Conservation (phyloP, 1,284 basidiomycete genomes). For the Ceratobasidium sp. region DNA sequence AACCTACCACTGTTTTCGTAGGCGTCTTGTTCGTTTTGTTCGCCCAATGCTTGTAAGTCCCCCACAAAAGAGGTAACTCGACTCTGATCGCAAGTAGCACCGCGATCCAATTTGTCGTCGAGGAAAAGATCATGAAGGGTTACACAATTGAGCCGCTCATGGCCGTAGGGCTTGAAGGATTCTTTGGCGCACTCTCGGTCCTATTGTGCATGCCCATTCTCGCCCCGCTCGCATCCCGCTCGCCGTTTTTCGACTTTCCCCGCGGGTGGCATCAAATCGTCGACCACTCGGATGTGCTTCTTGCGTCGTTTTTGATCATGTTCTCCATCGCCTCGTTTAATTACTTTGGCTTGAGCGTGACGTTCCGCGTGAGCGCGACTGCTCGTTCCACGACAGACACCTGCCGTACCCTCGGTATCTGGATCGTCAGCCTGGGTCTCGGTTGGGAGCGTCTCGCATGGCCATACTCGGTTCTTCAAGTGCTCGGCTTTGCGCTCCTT, state of each 20-base stretch:
- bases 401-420: conserved; percentile 92
- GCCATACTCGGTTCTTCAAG: conserved; percentile 85
- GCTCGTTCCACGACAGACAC: conserved; percentile 92
- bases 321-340: conserved; percentile 93
- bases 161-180: conserved; percentile 93
- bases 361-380: conserved; percentile 86
- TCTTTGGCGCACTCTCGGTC: conserved; percentile 86
- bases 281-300: conserved; percentile 76
- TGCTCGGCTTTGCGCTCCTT: conserved; percentile 86
- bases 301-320: conserved; percentile 79
- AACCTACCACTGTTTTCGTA: conserved; percentile 43
- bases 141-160: conserved; percentile 91
- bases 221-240: conserved; percentile 62
- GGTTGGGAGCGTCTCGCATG: conserved; percentile 92
- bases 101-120: conserved; percentile 92
- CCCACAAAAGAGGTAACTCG: conserved; percentile 28
- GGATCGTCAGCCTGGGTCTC: conserved; percentile 82
- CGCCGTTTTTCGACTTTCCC: conserved; percentile 90
- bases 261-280: conserved; percentile 92
- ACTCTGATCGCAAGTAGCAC: conserved; percentile 62
- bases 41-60: conserved; percentile 92
- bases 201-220: conserved; percentile 77
- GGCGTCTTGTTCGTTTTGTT: conserved; percentile 91
- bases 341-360: conserved; percentile 93
- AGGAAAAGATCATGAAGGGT: conserved; percentile 89